phyloP scores from a whole-genome alignment of 2,329 filamentous ascomycete genomes.

The Penicillium corylophilum region DNA sequence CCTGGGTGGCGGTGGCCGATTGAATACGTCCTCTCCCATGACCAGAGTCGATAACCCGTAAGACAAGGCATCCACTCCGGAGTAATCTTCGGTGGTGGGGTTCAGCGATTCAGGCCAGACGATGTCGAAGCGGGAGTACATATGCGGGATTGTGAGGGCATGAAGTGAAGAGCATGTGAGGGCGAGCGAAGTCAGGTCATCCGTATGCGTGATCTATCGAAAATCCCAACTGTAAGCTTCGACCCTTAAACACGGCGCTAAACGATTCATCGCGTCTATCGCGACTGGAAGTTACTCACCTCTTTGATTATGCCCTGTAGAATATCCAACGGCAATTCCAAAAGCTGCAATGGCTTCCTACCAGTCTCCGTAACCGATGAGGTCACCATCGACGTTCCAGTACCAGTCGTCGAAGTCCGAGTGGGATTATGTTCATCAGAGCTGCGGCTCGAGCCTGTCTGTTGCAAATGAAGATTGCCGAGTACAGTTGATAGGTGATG shows the following conservation, averaged over 20 bases:
- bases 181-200: constrained; percentile 75
- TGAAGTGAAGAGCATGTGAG: constrained; percentile 77
- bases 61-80: constrained; percentile 77
- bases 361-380: neutral
- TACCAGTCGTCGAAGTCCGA: constrained; percentile 9
- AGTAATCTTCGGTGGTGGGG: constrained; percentile 62
- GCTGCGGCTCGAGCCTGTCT: constrained; percentile 8
- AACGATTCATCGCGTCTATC: neutral
- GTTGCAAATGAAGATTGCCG: constrained; percentile 10
- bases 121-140: constrained; percentile 84
- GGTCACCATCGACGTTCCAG: constrained; percentile 1
- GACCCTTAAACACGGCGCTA: neutral
- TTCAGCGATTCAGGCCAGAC: constrained; percentile 74
- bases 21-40: constrained; percentile 66
- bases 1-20: constrained; percentile 45
- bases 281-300: constrained; percentile 43
- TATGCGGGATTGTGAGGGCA: constrained; percentile 70
- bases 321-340: constrained; percentile 76
- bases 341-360: constrained; percentile 60
- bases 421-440: constrained; percentile 6
- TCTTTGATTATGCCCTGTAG: constrained; percentile 77
- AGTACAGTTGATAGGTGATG: constrained; percentile 10
- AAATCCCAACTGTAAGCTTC: neutral
- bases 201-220: constrained; percentile 70
- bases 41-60: constrained; percentile 79